Evolutionary conservation across 192 early-diverging fungal genomes (phyloP), one percentile per base, ranked within the genome.

Genomic region (Entomortierella parvispora): DNA sequence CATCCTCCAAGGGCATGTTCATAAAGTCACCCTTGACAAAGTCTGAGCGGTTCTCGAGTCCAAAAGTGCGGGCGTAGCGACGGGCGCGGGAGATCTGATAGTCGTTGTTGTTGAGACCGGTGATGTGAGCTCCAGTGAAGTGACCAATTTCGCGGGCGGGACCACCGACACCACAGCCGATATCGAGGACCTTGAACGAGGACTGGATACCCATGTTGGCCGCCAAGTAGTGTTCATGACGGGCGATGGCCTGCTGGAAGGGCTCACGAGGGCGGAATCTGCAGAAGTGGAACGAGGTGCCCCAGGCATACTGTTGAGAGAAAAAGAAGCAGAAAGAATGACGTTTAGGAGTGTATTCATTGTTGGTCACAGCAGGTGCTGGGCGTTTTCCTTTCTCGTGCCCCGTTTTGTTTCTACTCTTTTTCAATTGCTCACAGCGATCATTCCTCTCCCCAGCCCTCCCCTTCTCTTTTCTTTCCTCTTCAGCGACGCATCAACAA

Each of bases 61-160:
- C 89, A 48, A 81, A 74, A 71, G 88, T 88, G 57, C 81, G 80
- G 42, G 93, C 90, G 60, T 96, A 93, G 46, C 89, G 85, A 26
- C 76, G 77, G 46, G 92, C 94, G 17, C 95, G 88, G 44, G 90
- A 74, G 62, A 97, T 90, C 82, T 98, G 96, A 70, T 97, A 76
- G 44, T 92, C 91, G 80, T 98, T 98, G 89, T 97, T 98, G 84
- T 98, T 98, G 34, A 98, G 79, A n/a, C 97, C 96, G 4, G 92
- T 92, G 52, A 98, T 86, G 58, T 91, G 88, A 31, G 95, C 93
- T 18, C 93, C 95, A n/a, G 91, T 90, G 62, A 97, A 94, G 61
- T 92, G 87, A 53, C 90, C 87, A 71, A 96, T 95, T 64, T 98
- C 96, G 54, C 97, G 91, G n/a, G 94, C 88, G 17, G 97, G 97